Percentiles rank a stretch among this genome's conserved stretches.
These are phyloP conservation scores for Yamadazyma paraphyllophila DNA, from an alignment of 805 yeast genomes.

Conservation along the genomic window DNA sequence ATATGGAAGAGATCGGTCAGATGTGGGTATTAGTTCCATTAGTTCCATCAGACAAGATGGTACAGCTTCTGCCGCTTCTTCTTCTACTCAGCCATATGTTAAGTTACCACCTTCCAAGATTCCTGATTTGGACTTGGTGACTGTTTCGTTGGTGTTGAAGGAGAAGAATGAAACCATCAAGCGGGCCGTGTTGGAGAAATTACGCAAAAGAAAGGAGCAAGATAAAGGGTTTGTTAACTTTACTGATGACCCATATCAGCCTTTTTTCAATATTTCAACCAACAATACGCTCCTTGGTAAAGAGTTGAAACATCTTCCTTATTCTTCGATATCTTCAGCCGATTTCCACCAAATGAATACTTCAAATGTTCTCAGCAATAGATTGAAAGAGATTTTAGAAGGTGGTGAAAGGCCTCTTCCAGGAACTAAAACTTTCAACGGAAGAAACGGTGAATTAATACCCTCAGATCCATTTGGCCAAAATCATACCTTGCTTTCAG, in stretches of 20 bases:
- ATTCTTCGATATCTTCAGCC: constrained; percentile 70
- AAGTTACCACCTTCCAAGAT: constrained; percentile 86
- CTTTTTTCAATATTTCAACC: constrained; percentile 66
- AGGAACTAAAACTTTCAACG: constrained; percentile 45
- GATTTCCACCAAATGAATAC: constrained; percentile 64
- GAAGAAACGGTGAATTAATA: constrained; percentile 49
- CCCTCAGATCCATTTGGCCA: constrained; percentile 49
- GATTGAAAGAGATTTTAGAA: constrained; percentile 39
- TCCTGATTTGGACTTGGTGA: constrained; percentile 86
- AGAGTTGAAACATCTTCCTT: constrained; percentile 68
- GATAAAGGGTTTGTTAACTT: constrained; percentile 78
- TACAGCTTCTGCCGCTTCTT: constrained; percentile 15
- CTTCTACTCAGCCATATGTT: constrained; percentile 71
- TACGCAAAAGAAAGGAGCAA: constrained; percentile 66
- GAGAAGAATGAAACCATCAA: constrained; percentile 77
- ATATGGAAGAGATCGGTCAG: constrained; percentile 11
- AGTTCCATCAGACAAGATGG: constrained; percentile 1
- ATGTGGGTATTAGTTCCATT: neutral
- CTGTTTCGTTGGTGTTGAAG: constrained; percentile 69
- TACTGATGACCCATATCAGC: constrained; percentile 84
- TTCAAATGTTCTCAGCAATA: constrained; percentile 49
- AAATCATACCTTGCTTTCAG: constrained; percentile 38
- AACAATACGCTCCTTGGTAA: constrained; percentile 44
- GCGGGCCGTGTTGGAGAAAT: constrained; percentile 81
- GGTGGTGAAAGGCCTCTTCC: constrained; percentile 47